phyloP scores from a whole-genome alignment of 495 filamentous ascomycete genomes.

The Talaromyces ruber region DNA sequence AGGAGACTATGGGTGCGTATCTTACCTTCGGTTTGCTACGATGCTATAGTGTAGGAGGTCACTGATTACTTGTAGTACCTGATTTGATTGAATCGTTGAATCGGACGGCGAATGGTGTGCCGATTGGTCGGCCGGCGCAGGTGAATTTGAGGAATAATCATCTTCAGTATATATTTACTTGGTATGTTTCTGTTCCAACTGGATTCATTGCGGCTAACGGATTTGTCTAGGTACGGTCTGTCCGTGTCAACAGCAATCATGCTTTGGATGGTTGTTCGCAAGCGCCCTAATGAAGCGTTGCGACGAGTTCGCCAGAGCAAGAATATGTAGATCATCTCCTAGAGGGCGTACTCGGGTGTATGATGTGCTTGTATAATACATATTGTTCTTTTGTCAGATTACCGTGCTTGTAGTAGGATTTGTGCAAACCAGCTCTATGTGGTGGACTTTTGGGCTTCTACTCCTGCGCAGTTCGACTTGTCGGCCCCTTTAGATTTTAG shows the following conservation, averaged over 20 bases:
- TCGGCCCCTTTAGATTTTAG: too few species aligned
- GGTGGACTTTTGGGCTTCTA: too few species aligned
- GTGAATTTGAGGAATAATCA: constrained; percentile 96
- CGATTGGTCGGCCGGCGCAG: constrained; percentile 83
- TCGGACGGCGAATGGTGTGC: constrained; percentile 70
- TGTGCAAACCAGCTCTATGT: too few species aligned
- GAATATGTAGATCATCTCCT: constrained; percentile 52
- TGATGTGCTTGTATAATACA: background rate
- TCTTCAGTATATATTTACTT: constrained; percentile 96
- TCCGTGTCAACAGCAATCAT: constrained; percentile 82
- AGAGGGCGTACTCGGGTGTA: background rate
- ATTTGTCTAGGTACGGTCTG: constrained; percentile 70
- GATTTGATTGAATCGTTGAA: constrained; percentile 66
- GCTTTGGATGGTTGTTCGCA: constrained; percentile 88
- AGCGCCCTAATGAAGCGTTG: constrained; percentile 64
- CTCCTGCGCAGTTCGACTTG: too few species aligned
- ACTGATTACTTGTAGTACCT: constrained; percentile 51
- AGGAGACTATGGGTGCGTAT: constrained; percentile 81
- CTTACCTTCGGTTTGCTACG: too few species aligned
- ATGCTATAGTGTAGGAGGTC: too few species aligned
- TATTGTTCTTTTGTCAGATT: background rate
- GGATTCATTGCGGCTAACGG: background rate
- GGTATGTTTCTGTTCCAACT: constrained; percentile 48
- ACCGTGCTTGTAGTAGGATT: too few species aligned
- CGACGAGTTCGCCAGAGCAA: constrained; percentile 72